A percentile compares a stretch with the other conserved stretches of the same genome.
phyloP scores from a whole-genome alignment of 768 basidiomycete species.

The Hygrocybe punicea region DNA sequence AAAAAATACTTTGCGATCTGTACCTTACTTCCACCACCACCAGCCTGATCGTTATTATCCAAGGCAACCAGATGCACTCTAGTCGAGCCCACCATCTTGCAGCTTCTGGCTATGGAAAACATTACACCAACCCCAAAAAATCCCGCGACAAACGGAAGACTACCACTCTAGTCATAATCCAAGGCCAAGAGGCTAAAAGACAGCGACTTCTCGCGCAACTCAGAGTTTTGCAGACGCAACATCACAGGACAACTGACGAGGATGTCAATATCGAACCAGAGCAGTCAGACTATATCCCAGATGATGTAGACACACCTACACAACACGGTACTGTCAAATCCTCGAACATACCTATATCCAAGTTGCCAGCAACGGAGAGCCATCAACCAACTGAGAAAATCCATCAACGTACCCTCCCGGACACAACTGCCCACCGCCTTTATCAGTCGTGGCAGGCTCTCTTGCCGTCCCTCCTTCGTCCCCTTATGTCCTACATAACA shows the following conservation, averaged over 20 bases:
- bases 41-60: background rate
- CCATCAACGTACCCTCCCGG: background rate
- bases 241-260: background rate
- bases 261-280: background rate
- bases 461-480: background rate
- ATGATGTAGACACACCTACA: too few relatives aligned
- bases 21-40: background rate
- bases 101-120: slow-evolving; percentile 2
- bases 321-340: background rate
- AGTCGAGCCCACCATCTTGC: background rate
- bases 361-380: background rate
- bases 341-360: background rate
- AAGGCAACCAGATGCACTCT: background rate
- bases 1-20: too few relatives aligned
- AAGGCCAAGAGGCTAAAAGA: background rate
- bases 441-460: background rate
- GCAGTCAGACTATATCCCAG: too few relatives aligned
- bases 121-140: slow-evolving; percentile 4
- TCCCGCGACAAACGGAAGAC: background rate
- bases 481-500: too few relatives aligned
- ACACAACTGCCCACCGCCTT: background rate
- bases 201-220: background rate
- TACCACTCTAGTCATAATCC: background rate
- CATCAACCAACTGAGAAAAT: background rate
- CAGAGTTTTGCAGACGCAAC: background rate